Percentiles rank a stretch among this genome's conserved stretches.
Evolutionary conservation across 2,329 filamentous ascomycete genomes (phyloP).

Genomic region (Aphanocladium album): DNA sequence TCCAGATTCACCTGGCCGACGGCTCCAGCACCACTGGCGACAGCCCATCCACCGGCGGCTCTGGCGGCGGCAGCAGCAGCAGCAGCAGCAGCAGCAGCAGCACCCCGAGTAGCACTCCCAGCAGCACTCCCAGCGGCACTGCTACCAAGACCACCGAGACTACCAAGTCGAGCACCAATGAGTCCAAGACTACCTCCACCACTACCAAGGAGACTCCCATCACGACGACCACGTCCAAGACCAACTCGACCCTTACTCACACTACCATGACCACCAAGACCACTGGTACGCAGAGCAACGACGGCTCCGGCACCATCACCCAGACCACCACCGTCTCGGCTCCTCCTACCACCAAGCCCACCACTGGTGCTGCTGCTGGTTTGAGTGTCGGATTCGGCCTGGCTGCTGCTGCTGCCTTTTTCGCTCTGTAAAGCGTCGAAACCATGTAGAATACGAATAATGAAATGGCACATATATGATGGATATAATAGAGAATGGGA

Average conservation of each 20-base stretch:
- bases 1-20: conserved; percentile 25
- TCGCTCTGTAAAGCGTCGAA: background rate
- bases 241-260: background rate
- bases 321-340: background rate
- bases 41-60: background rate
- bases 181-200: background rate
- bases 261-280: background rate
- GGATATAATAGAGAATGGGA: too few relatives aligned
- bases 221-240: background rate
- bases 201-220: background rate
- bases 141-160: background rate
- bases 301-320: background rate
- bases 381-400: background rate
- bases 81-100: background rate
- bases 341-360: background rate
- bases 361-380: background rate
- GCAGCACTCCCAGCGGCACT: background rate
- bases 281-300: background rate
- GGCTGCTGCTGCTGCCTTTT: background rate
- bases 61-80: background rate
- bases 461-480: too few relatives aligned
- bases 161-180: background rate
- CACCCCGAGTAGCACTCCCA: background rate
- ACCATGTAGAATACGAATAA: too few relatives aligned
- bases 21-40: background rate